Evolutionary conservation across 139 green algal species (phyloP).

Genomic region (Chlamydomonas sp.): DNA sequence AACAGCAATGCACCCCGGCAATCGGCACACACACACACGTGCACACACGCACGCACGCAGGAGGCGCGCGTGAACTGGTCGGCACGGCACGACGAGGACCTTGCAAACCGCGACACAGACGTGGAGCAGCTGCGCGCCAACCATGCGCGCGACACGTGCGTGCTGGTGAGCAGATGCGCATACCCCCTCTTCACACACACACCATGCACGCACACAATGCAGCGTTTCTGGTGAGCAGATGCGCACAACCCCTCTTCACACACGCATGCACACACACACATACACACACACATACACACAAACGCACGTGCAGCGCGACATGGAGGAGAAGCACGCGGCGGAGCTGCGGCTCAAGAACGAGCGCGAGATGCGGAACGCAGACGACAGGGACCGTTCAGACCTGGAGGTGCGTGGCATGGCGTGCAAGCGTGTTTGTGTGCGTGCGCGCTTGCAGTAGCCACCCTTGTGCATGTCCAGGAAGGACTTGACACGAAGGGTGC

Average conservation of each 20-base stretch:
- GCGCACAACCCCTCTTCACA: too few relatives aligned
- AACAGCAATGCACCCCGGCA: too few relatives aligned
- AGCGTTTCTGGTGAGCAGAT: too few relatives aligned
- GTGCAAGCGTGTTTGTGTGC: too few relatives aligned
- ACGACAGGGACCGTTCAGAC: conserved; percentile 20
- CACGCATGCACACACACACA: conserved; percentile 8
- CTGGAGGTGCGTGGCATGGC: conserved; percentile 17
- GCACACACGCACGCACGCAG: too few relatives aligned
- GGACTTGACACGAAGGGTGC: too few relatives aligned
- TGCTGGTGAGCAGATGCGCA: too few relatives aligned
- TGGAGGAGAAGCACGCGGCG: conserved; percentile 13
- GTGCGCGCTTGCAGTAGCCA: too few relatives aligned
- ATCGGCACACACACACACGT: too few relatives aligned
- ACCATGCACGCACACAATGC: too few relatives aligned
- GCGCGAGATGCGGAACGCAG: conserved; percentile 14
- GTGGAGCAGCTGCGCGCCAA: conserved; percentile 18
- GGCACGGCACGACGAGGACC: conserved; percentile 21
- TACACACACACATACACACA: background rate
- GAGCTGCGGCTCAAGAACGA: conserved; percentile 22
- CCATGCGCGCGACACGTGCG: background rate
- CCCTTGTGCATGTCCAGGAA: too few relatives aligned
- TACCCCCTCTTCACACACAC: too few relatives aligned
- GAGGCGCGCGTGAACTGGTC: conserved; percentile 32
- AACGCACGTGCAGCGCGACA: conserved; percentile 14
- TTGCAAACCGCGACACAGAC: conserved; percentile 26